phyloP scores from a whole-genome alignment of 345 rosid species.

The Hibiscus mutabilis region DNA sequence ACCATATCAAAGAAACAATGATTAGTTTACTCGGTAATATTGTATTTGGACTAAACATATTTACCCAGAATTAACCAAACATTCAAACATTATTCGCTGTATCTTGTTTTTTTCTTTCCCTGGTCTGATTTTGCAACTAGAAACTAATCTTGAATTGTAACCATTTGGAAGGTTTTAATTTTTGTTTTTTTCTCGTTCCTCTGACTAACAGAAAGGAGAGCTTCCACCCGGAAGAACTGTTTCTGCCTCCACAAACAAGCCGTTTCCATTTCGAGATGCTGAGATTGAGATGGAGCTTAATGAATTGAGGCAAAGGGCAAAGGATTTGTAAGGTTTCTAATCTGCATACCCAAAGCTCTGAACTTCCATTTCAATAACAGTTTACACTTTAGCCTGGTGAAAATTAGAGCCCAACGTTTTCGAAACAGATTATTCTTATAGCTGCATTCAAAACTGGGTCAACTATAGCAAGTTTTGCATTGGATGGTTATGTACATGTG shows the following conservation, averaged over 20 bases:
- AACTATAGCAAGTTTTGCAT: conserved; percentile 2
- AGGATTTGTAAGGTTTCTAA: conserved; percentile 26
- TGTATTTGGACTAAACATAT: no score
- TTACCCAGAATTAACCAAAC: no score
- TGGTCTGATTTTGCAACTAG: no score
- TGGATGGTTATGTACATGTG: background rate
- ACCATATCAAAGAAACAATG: no score
- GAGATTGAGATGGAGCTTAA: conserved; percentile 64
- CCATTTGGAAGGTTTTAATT: background rate
- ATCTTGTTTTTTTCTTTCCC: no score
- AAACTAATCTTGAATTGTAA: background rate
- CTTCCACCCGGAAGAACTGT: conserved; percentile 60
- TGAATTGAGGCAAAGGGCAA: conserved; percentile 47
- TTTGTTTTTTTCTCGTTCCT: background rate
- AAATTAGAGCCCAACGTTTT: no score
- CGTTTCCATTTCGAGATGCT: conserved; percentile 37
- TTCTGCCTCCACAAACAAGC: conserved; percentile 17
- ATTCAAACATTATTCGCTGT: no score
- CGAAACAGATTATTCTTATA: no score
- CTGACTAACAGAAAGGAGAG: conserved; percentile 51
- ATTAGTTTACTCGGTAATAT: no score
- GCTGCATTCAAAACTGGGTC: conserved; percentile 1
- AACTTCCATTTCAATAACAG: background rate
- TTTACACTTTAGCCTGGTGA: background rate
- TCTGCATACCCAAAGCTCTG: background rate